Conservation (phyloP, 1,139 yeast species). For the Zygosaccharomyces sapae region DNA sequence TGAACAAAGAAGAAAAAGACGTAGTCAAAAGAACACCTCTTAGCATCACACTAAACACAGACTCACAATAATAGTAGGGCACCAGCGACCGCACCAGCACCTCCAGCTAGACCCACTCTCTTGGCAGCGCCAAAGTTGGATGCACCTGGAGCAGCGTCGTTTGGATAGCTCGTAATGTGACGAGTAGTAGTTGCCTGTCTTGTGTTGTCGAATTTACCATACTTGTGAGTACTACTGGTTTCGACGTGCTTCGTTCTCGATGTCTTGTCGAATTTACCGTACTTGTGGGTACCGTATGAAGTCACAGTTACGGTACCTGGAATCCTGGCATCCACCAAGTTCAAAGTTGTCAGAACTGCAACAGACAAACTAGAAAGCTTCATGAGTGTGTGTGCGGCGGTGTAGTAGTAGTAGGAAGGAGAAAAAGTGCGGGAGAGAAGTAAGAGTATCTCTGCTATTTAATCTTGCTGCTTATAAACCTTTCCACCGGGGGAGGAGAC, state of each 20-base stretch:
- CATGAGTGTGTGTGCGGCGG: slow-evolving; percentile 30
- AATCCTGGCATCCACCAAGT: slow-evolving; percentile 15
- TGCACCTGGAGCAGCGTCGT: slow-evolving; percentile 30
- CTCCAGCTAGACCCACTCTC: slow-evolving; percentile 35
- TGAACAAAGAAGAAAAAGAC: background rate
- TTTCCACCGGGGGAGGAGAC: background rate
- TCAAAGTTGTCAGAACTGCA: slow-evolving; percentile 35
- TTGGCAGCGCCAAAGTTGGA: slow-evolving; percentile 30
- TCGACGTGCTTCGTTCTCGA: slow-evolving; percentile 34
- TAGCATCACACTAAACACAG: background rate
- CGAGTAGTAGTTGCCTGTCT: slow-evolving; percentile 39
- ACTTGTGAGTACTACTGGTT: slow-evolving; percentile 44
- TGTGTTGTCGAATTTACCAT: slow-evolving; percentile 49
- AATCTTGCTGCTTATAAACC: background rate
- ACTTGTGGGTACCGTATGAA: slow-evolving; percentile 43
- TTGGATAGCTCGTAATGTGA: slow-evolving; percentile 22
- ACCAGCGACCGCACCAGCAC: slow-evolving; percentile 40
- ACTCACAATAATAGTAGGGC: slow-evolving; percentile 36
- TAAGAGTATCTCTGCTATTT: background rate
- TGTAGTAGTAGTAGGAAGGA: background rate
- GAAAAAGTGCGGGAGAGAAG: background rate
- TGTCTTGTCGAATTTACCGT: slow-evolving; percentile 42
- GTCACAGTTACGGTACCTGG: slow-evolving; percentile 5
- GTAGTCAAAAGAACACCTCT: background rate
- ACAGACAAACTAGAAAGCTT: slow-evolving; percentile 38